Evolutionary conservation across 805 yeast species (phyloP).

Genomic region (Hanseniaspora taiwanica): DNA sequence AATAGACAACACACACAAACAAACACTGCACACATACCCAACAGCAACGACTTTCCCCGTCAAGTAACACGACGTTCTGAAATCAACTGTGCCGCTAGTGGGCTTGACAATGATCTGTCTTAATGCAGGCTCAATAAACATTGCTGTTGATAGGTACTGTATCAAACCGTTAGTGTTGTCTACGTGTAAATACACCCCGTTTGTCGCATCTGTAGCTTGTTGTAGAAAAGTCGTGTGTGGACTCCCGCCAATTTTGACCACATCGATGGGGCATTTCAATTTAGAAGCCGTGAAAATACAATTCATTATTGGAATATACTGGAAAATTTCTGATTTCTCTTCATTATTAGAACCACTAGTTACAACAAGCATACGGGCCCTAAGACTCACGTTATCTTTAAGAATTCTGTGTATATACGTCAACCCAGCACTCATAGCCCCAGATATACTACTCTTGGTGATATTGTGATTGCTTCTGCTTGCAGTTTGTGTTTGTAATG

Average conservation of each 20-base stretch:
- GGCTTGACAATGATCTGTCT: slow-evolving; percentile 70
- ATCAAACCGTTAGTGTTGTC: slow-evolving; percentile 62
- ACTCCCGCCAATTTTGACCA: slow-evolving; percentile 50
- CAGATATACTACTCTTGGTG: slow-evolving; percentile 44
- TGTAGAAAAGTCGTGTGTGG: slow-evolving; percentile 69
- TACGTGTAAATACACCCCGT: slow-evolving; percentile 70
- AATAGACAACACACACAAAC: slow-evolving; percentile 62
- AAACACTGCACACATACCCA: slow-evolving; percentile 91
- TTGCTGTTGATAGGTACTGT: slow-evolving; percentile 71
- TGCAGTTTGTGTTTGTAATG: slow-evolving; percentile 13
- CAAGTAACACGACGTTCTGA: slow-evolving; percentile 85
- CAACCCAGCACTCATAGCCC: slow-evolving; percentile 73
- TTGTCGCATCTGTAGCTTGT: slow-evolving; percentile 91
- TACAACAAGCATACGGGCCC: slow-evolving; percentile 52
- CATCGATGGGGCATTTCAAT: slow-evolving; percentile 78
- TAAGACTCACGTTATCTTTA: slow-evolving; percentile 30
- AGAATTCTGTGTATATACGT: slow-evolving; percentile 63
- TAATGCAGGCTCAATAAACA: slow-evolving; percentile 69
- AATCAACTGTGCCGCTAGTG: slow-evolving; percentile 75
- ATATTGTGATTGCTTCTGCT: no score
- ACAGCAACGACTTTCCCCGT: slow-evolving; percentile 86
- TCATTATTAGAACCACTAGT: slow-evolving; percentile 33
- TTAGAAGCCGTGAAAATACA: slow-evolving; percentile 93
- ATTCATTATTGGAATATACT: slow-evolving; percentile 90
- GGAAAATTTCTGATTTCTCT: slow-evolving; percentile 61